These are phyloP conservation scores for Tuber borchii DNA, from an alignment of 495 filamentous ascomycete species.

Conservation along the genomic window DNA sequence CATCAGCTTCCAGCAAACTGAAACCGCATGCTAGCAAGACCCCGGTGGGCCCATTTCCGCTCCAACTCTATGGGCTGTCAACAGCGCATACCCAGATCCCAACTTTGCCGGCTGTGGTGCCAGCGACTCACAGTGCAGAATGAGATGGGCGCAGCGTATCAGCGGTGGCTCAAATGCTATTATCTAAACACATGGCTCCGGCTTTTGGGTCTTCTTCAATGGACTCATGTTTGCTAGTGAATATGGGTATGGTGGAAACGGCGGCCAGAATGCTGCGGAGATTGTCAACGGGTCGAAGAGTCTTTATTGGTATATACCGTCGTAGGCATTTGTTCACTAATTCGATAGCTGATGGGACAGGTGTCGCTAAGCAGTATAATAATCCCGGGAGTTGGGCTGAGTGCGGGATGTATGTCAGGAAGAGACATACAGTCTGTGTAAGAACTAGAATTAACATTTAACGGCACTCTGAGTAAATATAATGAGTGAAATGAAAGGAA, in stretches of 20 bases:
- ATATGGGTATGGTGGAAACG: constrained; percentile 23
- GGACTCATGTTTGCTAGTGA: constrained; percentile 22
- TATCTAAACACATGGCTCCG: constrained; percentile 63
- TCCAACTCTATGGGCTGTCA: constrained; percentile 43
- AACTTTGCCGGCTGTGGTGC: constrained; percentile 50
- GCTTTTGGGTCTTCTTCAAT: constrained; percentile 71
- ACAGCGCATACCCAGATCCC: constrained; percentile 51
- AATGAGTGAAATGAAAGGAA: no score
- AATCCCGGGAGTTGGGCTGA: constrained; percentile 43
- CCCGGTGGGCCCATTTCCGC: constrained; percentile 37
- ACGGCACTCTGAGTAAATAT: no score
- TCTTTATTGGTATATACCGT: constrained; percentile 36
- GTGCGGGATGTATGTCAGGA: not conserved
- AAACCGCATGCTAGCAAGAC: constrained; percentile 56
- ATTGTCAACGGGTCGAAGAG: constrained; percentile 19
- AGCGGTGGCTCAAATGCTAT: constrained; percentile 52
- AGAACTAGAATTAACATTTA: no score
- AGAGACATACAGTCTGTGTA: no score
- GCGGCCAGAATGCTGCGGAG: constrained; percentile 12
- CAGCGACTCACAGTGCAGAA: constrained; percentile 49
- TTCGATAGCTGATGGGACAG: constrained; percentile 29
- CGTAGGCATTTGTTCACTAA: constrained; percentile 26
- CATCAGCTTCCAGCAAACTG: constrained; percentile 73
- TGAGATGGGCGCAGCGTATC: constrained; percentile 62
- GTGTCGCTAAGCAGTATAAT: constrained; percentile 18